Percentiles rank a stretch among this genome's conserved stretches.
phyloP scores from a whole-genome alignment of 768 basidiomycete genomes.

The Candolleomyces aberdarensis region DNA sequence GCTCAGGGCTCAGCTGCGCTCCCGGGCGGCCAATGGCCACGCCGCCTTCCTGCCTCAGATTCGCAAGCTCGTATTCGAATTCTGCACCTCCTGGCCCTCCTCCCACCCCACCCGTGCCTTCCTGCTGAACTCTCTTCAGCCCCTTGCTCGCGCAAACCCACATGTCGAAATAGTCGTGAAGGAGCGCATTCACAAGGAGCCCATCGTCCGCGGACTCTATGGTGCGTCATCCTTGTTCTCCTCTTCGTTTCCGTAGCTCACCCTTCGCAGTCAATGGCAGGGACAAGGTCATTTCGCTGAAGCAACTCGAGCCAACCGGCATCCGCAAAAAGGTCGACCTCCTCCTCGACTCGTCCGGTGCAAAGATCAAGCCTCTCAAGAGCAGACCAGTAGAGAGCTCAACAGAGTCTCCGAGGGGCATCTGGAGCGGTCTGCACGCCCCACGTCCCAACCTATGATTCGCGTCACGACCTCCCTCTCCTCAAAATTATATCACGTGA shows the following conservation, averaged over 20 bases:
- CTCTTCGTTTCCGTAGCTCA: slow-evolving; percentile 15
- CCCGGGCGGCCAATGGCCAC: slow-evolving; percentile 73
- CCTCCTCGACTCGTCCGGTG: slow-evolving; percentile 82
- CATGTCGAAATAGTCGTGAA: slow-evolving; percentile 84
- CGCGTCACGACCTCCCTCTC: slow-evolving; percentile 5
- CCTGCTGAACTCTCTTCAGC: slow-evolving; percentile 58
- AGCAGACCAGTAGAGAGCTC: slow-evolving; percentile 73
- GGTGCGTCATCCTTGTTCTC: slow-evolving; percentile 39
- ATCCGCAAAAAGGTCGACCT: slow-evolving; percentile 80
- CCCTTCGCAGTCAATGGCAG: slow-evolving; percentile 69
- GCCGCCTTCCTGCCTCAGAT: slow-evolving; percentile 69
- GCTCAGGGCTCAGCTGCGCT: slow-evolving; percentile 46
- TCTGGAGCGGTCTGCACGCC: slow-evolving; percentile 88
- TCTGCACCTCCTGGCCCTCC: slow-evolving; percentile 79
- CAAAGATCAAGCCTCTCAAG: slow-evolving; percentile 80
- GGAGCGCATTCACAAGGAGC: slow-evolving; percentile 71
- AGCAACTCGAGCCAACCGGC: slow-evolving; percentile 67
- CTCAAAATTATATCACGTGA: slow-evolving; percentile 29
- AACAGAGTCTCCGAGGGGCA: slow-evolving; percentile 79
- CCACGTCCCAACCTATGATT: slow-evolving; percentile 52
- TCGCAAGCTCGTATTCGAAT: slow-evolving; percentile 88
- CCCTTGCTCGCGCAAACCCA: slow-evolving; percentile 68
- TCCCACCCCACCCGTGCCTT: slow-evolving; percentile 70
- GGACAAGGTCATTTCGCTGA: slow-evolving; percentile 85
- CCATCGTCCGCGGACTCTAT: slow-evolving; percentile 82